Evolutionary conservation across 1,139 yeast species (phyloP).

Genomic region (Lodderomyces pseudojiufengensis): DNA sequence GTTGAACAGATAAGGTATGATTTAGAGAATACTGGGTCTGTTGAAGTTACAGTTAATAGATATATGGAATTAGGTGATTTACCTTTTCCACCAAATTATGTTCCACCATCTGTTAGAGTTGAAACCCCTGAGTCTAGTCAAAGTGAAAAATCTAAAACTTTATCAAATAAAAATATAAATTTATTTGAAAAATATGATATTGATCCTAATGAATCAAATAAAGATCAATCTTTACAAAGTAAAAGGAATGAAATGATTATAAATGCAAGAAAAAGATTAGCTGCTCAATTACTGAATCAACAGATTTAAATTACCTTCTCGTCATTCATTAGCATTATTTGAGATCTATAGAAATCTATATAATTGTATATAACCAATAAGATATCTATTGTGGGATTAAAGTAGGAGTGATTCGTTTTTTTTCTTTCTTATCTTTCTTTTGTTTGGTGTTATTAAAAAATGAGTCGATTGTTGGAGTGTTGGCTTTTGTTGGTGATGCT

Average conservation of each 20-base stretch:
- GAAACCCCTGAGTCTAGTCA: conserved; percentile 2
- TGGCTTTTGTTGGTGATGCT: not conserved
- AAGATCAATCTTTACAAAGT: conserved; percentile 17
- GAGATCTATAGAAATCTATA: not conserved
- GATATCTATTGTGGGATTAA: conserved; percentile 19
- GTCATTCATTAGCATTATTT: not conserved
- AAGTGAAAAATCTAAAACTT: conserved; percentile 1
- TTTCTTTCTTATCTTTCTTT: conserved; percentile 23
- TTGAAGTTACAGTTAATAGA: conserved; percentile 73
- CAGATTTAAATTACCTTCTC: too few relatives aligned
- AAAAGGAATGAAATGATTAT: conserved; percentile 44
- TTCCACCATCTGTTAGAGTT: conserved; percentile 15
- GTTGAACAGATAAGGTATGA: conserved; percentile 68
- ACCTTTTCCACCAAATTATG: conserved; percentile 61
- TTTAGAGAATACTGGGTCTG: conserved; percentile 68
- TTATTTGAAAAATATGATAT: conserved; percentile 39
- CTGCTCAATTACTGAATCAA: conserved; percentile 31
- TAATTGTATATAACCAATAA: not conserved
- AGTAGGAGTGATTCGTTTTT: conserved; percentile 46
- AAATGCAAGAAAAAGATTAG: conserved; percentile 41
- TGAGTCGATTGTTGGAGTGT: conserved; percentile 13
- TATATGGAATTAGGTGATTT: conserved; percentile 61
- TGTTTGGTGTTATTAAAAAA: conserved; percentile 10
- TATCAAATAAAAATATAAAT: conserved; percentile 17
- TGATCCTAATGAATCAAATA: conserved; percentile 16